Base-by-base conservation (phyloP, 83 land plant species). In the Isoetes engelmannii region DNA sequence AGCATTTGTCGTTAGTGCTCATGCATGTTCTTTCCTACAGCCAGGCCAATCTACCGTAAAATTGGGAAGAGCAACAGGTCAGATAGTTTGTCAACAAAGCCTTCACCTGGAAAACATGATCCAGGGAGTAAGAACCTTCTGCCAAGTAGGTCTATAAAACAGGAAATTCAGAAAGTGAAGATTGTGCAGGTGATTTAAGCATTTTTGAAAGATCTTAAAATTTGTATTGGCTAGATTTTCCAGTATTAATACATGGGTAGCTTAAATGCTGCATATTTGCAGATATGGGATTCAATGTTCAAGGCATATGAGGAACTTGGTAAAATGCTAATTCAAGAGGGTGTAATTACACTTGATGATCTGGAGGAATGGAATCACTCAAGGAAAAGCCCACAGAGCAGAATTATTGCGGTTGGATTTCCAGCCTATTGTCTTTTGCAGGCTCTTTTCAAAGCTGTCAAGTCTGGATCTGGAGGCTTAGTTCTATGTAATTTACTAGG, bases 251-350 rank as follows among this genome's bases (percentile, higher is more conserved):
- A 28, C 37, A 28, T 28, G 37, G 37, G 37, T 28, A 28, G 37
- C 37, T 28, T 28, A 28, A 28, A 28, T 28, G 37, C 37, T 28
- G 37, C 37, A 28, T 28, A n/a, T 2, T 41, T 49, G 71, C 79
- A 92, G 98, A 68, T 92, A 6, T 92, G 88, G 98, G 95, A 87
- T 76, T 79, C 84, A 79, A 83, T 92, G 48, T 92, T 92, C 59
- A 74, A 76, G 65, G 83, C 88, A 44, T 85, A 79, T 47, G 85
- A 85, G 69, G 9, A 75, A 51, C 79, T 84, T 68, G 89, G 98
- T 6, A 77, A 83, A 64, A 50, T 61, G 6, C 78, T 92, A 9
- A 77, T 92, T 42, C 74, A 55, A 5, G 87, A 80, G 17, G 92
- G 85, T 20, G 75, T 89, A 49, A 74, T 92, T 54, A 82, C 45